A percentile compares a stretch with the other conserved stretches of the same genome.
These are phyloP conservation scores for Pseudocercospora vitis DNA, from an alignment of 2,329 filamentous ascomycete species.

Conservation along the genomic window DNA sequence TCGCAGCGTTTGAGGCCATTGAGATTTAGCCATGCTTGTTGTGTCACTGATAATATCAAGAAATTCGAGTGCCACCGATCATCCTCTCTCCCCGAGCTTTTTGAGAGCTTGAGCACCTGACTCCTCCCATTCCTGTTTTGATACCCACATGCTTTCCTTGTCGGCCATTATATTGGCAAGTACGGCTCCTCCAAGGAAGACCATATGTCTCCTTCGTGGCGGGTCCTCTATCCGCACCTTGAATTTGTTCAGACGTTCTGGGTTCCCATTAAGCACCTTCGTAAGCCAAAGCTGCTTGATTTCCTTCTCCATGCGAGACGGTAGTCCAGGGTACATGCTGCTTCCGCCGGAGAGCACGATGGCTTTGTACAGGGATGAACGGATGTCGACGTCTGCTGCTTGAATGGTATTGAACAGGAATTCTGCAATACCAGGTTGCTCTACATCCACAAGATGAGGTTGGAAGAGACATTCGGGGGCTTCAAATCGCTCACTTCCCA, in stretches of 20 bases:
- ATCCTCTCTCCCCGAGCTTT: constrained; percentile 84
- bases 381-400: constrained; percentile 89
- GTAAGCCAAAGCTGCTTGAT: constrained; percentile 98
- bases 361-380: constrained; percentile 91
- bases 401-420: constrained; percentile 99
- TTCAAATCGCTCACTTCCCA: constrained; percentile 96
- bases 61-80: too few relatives aligned
- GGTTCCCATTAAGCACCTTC: constrained; percentile 83
- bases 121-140: constrained; percentile 95
- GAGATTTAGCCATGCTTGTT: too few relatives aligned
- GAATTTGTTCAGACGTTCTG: constrained; percentile 93
- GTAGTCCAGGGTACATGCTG: constrained; percentile 98
- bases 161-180: constrained; percentile 98
- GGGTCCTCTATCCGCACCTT: constrained; percentile 99
- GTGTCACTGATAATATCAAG: too few relatives aligned
- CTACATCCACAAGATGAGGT: constrained; percentile 94
- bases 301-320: constrained; percentile 94
- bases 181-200: constrained; percentile 96
- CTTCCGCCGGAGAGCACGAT: constrained; percentile 94
- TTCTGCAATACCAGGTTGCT: constrained; percentile 94
- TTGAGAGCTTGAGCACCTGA: constrained; percentile 80
- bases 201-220: constrained; percentile 94
- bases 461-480: constrained; percentile 98
- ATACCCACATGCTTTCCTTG: constrained; percentile 99
- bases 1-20: too few relatives aligned